Evolutionary conservation across 1,284 basidiomycete species (phyloP).

Genomic region (Violaceomyces palustris): DNA sequence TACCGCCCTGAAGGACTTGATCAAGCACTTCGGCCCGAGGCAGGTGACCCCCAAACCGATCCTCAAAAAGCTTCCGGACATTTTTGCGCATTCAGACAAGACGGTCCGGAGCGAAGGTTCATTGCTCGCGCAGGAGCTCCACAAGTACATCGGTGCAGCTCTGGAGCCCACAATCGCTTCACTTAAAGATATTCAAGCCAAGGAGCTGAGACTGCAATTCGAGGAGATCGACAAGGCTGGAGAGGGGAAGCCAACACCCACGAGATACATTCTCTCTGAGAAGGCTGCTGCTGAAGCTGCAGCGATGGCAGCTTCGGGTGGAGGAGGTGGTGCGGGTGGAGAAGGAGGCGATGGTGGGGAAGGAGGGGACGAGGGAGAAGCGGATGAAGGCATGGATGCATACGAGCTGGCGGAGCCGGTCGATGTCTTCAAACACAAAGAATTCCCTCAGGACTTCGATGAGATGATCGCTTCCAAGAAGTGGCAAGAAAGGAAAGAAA

Average conservation of each 20-base stretch:
- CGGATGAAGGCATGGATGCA: slow-evolving; percentile 63
- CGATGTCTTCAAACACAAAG: slow-evolving; percentile 68
- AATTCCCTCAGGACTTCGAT: slow-evolving; percentile 51
- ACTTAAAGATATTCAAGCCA: slow-evolving; percentile 95
- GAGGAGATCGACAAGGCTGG: slow-evolving; percentile 75
- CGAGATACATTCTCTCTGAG: slow-evolving; percentile 71
- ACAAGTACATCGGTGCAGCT: slow-evolving; percentile 81
- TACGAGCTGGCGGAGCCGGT: slow-evolving; percentile 77
- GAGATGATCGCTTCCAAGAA: slow-evolving; percentile 77
- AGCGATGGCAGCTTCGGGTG: slow-evolving; percentile 15
- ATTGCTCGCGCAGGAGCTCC: slow-evolving; percentile 69
- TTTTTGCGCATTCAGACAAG: slow-evolving; percentile 93
- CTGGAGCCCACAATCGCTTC: slow-evolving; percentile 83
- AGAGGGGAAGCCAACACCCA: slow-evolving; percentile 74
- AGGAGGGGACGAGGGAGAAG: slow-evolving; percentile 53
- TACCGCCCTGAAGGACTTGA: slow-evolving; percentile 67
- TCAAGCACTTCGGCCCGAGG: slow-evolving; percentile 75
- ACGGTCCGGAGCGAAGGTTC: slow-evolving; percentile 88
- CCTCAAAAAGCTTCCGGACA: slow-evolving; percentile 81
- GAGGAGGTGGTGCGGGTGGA: slow-evolving; percentile 4
- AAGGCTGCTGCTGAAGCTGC: slow-evolving; percentile 53
- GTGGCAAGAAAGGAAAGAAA: slow-evolving; percentile 92
- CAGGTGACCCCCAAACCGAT: slow-evolving; percentile 69
- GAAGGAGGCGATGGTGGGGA: slow-evolving; percentile 52
- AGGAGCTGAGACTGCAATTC: slow-evolving; percentile 89